Conservation (phyloP, 2,329 filamentous ascomycete genomes). For the Hortaea werneckii region DNA sequence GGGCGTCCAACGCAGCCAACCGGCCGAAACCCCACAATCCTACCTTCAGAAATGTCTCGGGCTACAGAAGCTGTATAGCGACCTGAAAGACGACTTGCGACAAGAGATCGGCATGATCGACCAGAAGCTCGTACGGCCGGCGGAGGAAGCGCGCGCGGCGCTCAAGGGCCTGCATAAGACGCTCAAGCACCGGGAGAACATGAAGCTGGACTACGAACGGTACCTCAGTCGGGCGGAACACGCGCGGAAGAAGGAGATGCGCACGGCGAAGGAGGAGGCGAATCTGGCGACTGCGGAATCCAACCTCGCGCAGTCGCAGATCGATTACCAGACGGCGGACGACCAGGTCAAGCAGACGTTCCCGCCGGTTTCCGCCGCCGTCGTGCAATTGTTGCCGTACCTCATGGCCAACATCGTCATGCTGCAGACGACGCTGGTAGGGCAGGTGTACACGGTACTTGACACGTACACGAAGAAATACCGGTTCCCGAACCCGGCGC, state of each 20-base stretch:
- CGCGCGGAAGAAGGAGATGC: constrained; percentile 58
- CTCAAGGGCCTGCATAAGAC: constrained; percentile 67
- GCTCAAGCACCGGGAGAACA: constrained; percentile 77
- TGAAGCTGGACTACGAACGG: constrained; percentile 71
- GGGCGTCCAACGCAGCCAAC: constrained; percentile 42
- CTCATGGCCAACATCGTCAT: constrained; percentile 61
- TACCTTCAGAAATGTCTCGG: constrained; percentile 55
- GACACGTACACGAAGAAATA: constrained; percentile 62
- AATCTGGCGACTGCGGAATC: constrained; percentile 60
- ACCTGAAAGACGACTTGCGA: constrained; percentile 60
- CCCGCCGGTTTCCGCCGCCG: constrained; percentile 59
- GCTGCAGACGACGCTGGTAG: constrained; percentile 68
- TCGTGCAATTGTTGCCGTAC: constrained; percentile 64
- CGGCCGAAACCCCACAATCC: constrained; percentile 50
- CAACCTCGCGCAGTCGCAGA: constrained; percentile 55
- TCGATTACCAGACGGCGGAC: constrained; percentile 65
- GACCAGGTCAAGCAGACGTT: constrained; percentile 61
- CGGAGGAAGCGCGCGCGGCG: constrained; percentile 56
- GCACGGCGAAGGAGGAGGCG: constrained; percentile 62
- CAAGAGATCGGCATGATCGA: constrained; percentile 65
- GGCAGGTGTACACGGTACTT: constrained; percentile 66
- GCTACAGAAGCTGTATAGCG: constrained; percentile 57
- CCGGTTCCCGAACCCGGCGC: constrained; percentile 60
- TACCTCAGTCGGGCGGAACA: constrained; percentile 62
- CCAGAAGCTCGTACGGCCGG: constrained; percentile 57